Conservation (phyloP, 257 asterid genomes). For the Nicotiana obtusifolia region DNA sequence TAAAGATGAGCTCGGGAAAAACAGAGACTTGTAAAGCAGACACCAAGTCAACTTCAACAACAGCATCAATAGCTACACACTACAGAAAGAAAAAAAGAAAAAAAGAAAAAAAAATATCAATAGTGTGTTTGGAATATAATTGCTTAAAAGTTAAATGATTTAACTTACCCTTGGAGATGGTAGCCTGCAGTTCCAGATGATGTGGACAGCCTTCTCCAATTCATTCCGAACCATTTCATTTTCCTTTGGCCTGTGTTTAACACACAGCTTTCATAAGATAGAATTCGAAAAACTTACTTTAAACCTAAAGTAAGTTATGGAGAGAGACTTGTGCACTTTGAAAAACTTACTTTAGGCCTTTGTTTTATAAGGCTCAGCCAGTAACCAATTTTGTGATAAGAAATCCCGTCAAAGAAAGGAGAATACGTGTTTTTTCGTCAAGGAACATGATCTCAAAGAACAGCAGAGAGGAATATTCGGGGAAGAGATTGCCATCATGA, state of each 20-base stretch:
- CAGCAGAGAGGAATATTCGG: not conserved
- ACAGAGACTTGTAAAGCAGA: slow-evolving; percentile 62
- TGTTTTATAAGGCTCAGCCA: not conserved
- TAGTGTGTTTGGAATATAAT: slow-evolving; percentile 4
- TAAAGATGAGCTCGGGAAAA: slow-evolving; percentile 87
- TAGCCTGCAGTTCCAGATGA: slow-evolving; percentile 87
- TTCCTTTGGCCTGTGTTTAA: slow-evolving; percentile 64
- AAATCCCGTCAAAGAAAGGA: not conserved
- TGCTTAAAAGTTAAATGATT: slow-evolving; percentile 8
- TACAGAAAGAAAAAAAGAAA: slow-evolving; percentile 17
- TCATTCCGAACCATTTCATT: slow-evolving; percentile 60
- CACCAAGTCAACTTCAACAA: slow-evolving; percentile 62
- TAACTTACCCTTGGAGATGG: slow-evolving; percentile 85
- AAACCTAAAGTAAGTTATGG: not conserved
- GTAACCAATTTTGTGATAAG: not conserved
- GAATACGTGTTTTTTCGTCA: not conserved
- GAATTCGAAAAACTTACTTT: not conserved
- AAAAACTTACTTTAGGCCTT: not conserved
- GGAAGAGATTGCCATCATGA: not conserved
- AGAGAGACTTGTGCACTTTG: no score
- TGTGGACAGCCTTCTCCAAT: slow-evolving; percentile 79
- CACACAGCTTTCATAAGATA: not conserved
- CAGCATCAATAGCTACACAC: slow-evolving; percentile 91
- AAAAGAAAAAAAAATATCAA: slow-evolving; percentile 19
- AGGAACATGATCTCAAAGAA: slow-evolving; percentile 1